These are phyloP conservation scores for Leucosporidium scottii DNA, from an alignment of 768 basidiomycete genomes.

Conservation along the genomic window DNA sequence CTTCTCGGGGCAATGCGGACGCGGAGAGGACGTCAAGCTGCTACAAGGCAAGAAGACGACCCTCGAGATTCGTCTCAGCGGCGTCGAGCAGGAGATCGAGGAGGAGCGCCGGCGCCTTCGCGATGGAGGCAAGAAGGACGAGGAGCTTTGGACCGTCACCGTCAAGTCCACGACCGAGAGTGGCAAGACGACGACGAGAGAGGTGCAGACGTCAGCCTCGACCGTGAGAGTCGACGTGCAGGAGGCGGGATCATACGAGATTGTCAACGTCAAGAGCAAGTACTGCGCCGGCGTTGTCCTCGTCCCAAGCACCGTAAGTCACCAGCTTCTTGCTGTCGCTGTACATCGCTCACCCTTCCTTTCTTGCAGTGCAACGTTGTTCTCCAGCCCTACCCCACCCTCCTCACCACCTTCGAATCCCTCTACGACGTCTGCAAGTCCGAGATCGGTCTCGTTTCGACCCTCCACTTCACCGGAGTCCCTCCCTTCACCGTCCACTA, in stretches of 20 bases:
- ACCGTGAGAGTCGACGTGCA: slow-evolving; percentile 9
- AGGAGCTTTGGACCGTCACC: slow-evolving; percentile 1
- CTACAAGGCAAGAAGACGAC: slow-evolving; percentile 1
- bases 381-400: slow-evolving; percentile 23
- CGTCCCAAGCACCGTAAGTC: slow-evolving; percentile 18
- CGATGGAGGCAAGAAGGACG: not conserved
- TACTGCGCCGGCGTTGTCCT: slow-evolving; percentile 20
- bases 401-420: slow-evolving; percentile 20
- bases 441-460: slow-evolving; percentile 18
- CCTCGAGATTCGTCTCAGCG: slow-evolving; percentile 8
- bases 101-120: not conserved
- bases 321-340: not conserved
- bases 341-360: not conserved
- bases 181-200: slow-evolving; percentile 3
- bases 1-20: slow-evolving; percentile 22
- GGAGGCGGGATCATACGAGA: slow-evolving; percentile 24
- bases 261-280: slow-evolving; percentile 14
- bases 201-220: slow-evolving; percentile 1
- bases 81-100: slow-evolving; percentile 3
- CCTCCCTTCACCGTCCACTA: slow-evolving; percentile 30
- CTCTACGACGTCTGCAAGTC: slow-evolving; percentile 28
- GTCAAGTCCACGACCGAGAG: slow-evolving; percentile 12
- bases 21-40: slow-evolving; percentile 18
- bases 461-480: slow-evolving; percentile 26
- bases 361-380: slow-evolving; percentile 16